Evolutionary conservation across 106 monocot species (phyloP).

Genomic region (Apostasia shenzhenica): DNA sequence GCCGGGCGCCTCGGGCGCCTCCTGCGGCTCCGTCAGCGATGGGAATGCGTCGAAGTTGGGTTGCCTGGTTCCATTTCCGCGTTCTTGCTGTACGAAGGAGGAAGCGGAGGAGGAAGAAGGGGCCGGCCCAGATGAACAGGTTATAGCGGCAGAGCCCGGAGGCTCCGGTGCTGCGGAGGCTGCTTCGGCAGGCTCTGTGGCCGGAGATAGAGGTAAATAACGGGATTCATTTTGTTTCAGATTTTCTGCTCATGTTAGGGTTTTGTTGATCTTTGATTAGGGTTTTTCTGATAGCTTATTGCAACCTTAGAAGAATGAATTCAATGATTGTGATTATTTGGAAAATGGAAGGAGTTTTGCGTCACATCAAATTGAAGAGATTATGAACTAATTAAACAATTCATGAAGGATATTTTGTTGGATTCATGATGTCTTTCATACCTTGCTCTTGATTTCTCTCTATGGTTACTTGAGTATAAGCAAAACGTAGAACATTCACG

Average conservation of each 20-base stretch:
- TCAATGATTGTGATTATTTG: too few relatives aligned
- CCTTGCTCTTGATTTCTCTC: too few relatives aligned
- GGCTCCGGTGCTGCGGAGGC: neutral
- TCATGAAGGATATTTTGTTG: too few relatives aligned
- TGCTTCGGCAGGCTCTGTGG: neutral
- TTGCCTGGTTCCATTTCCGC: conserved; percentile 1
- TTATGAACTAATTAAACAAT: too few relatives aligned
- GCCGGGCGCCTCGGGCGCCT: neutral
- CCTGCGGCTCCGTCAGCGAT: neutral
- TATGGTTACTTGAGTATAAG: too few relatives aligned
- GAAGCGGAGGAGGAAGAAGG: neutral
- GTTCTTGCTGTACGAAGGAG: neutral
- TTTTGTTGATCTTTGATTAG: too few relatives aligned
- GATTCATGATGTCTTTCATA: too few relatives aligned
- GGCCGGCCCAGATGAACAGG: neutral
- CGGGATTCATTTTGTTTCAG: neutral
- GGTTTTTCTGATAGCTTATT: too few relatives aligned
- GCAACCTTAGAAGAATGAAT: too few relatives aligned
- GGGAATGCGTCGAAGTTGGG: neutral
- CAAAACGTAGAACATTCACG: too few relatives aligned
- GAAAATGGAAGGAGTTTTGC: too few relatives aligned
- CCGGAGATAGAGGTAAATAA: conserved; percentile 1
- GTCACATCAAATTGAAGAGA: too few relatives aligned
- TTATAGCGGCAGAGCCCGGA: neutral
- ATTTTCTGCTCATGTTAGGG: neutral